phyloP scores from a whole-genome alignment of 495 filamentous ascomycete genomes.

The Neurospora terricola region DNA sequence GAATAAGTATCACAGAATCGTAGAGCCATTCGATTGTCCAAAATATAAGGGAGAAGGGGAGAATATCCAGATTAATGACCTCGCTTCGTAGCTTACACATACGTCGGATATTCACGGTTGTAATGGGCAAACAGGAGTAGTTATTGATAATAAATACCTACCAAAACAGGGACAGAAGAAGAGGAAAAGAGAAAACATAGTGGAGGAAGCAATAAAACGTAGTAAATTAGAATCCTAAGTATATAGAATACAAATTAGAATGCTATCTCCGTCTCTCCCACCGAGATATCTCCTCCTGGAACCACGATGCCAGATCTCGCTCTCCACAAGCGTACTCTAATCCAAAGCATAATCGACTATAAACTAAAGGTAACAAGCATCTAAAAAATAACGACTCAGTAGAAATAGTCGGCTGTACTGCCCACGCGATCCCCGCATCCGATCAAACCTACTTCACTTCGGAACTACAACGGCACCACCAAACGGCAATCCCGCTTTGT shows the following conservation, averaged over 20 bases:
- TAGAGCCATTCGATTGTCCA: not conserved
- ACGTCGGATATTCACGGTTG: not conserved
- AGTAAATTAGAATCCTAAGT: not conserved
- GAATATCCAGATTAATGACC: no score
- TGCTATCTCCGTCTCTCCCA: not conserved
- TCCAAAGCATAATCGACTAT: not conserved
- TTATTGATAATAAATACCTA: not conserved
- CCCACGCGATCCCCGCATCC: no score
- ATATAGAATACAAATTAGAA: not conserved
- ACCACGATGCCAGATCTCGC: not conserved
- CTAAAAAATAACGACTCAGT: not conserved
- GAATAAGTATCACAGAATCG: not conserved
- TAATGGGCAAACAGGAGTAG: not conserved
- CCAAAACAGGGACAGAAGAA: not conserved
- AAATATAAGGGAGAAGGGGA: no score
- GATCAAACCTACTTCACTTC: no score
- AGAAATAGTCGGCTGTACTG: not conserved
- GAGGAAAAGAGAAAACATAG: no score
- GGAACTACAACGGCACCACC: no score
- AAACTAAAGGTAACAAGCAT: not conserved
- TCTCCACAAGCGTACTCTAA: not conserved
- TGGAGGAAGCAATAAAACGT: not conserved
- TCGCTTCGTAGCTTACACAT: no score
- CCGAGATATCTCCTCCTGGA: not conserved
- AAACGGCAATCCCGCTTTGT: not conserved